phyloP scores from a whole-genome alignment of 805 yeast genomes.

The Ogataea siamensis region DNA sequence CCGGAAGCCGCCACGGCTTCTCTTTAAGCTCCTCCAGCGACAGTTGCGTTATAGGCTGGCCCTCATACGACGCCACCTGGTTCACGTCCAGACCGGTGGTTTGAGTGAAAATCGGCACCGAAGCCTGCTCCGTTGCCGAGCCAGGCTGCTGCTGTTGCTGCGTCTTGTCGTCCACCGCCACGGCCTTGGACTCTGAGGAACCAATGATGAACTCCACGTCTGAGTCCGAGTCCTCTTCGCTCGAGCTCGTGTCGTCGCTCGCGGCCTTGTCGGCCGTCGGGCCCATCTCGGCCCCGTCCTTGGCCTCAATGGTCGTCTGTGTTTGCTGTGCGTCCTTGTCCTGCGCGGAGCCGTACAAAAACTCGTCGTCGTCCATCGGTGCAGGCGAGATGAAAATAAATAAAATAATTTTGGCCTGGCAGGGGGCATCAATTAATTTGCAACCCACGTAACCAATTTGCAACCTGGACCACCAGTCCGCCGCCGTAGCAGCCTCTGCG shows the following conservation, averaged over 20 bases:
- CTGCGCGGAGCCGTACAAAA: constrained; percentile 55
- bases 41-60: constrained; percentile 77
- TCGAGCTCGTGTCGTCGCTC: constrained; percentile 22
- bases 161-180: constrained; percentile 15
- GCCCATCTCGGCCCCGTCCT: constrained; percentile 23
- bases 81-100: constrained; percentile 61
- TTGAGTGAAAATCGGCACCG: constrained; percentile 34
- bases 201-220: constrained; percentile 83
- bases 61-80: constrained; percentile 70
- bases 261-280: constrained; percentile 26
- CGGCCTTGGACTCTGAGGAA: constrained; percentile 30
- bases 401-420: not conserved
- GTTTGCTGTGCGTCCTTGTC: constrained; percentile 22
- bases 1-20: constrained; percentile 98
- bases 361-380: constrained; percentile 64
- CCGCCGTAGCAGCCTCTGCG: too few species aligned
- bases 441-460: too few species aligned
- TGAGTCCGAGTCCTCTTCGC: constrained; percentile 44
- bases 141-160: constrained; percentile 21
- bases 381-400: constrained; percentile 3
- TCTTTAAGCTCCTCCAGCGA: constrained; percentile 80
- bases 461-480: too few species aligned
- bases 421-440: not conserved
- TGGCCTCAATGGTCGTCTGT: constrained; percentile 21
- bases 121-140: constrained; percentile 27